These are phyloP conservation scores for Raphidocelis subcapitata DNA, from an alignment of 139 green algal species.

Conservation along the genomic window DNA sequence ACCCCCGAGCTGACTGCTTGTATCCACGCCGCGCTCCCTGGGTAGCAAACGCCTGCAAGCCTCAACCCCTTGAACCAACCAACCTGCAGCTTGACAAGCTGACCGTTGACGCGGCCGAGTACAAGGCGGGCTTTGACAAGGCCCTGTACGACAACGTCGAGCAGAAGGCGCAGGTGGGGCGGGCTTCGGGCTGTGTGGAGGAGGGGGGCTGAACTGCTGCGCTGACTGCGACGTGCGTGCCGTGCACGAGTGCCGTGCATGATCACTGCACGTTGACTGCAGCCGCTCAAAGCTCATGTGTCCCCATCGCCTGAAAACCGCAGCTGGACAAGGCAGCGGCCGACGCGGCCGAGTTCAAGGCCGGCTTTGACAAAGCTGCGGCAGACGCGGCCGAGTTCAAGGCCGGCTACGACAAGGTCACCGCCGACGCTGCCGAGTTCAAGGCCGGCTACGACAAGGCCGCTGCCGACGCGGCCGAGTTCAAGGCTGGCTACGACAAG, in stretches of 20 bases:
- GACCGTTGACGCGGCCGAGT: slow-evolving; percentile 19
- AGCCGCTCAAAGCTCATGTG: too few species aligned
- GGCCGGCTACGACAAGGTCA: slow-evolving; percentile 8
- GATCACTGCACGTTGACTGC: too few species aligned
- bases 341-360: slow-evolving; percentile 13
- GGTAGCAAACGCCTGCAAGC: too few species aligned
- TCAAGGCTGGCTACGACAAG: slow-evolving; percentile 17
- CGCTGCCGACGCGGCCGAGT: slow-evolving; percentile 2
- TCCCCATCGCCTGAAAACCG: too few species aligned
- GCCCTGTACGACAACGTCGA: background rate
- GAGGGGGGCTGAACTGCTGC: background rate
- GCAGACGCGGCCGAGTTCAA: slow-evolving; percentile 8
- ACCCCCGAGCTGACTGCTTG: too few species aligned
- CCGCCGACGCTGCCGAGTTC: slow-evolving; percentile 12
- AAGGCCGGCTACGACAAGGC: slow-evolving; percentile 23
- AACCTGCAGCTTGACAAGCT: slow-evolving; percentile 9
- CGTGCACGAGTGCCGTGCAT: too few species aligned
- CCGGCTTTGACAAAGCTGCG: background rate
- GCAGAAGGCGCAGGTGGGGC: background rate
- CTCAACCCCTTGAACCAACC: too few species aligned
- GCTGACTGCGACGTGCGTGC: too few species aligned
- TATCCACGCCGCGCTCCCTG: too few species aligned
- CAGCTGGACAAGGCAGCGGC: slow-evolving; percentile 6
- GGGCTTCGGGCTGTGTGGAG: background rate
- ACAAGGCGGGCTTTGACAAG: slow-evolving; percentile 28